A percentile compares a stretch with the other conserved stretches of the same genome.
Evolutionary conservation across 2,329 filamentous ascomycete species (phyloP).

Genomic region (Pyrenophora graminea): DNA sequence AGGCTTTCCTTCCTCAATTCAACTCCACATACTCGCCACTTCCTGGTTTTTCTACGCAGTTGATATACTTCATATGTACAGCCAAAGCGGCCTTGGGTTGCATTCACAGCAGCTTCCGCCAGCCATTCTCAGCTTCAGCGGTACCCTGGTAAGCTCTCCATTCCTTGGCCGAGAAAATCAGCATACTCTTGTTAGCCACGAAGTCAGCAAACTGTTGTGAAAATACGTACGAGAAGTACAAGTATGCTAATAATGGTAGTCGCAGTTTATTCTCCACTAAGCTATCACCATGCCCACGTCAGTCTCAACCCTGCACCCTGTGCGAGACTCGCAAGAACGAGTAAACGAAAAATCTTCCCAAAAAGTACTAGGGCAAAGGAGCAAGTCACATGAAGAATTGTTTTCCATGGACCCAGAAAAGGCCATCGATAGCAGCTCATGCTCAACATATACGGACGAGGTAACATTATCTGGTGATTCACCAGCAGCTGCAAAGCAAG

Average conservation of each 20-base stretch:
- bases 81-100: no score
- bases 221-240: neutral
- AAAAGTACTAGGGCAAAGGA: conserved; percentile 35
- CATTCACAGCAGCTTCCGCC: no score
- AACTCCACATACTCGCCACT: neutral
- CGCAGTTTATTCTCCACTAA: conserved; percentile 6
- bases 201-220: neutral
- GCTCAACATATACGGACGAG: conserved; percentile 34
- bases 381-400: conserved; percentile 9
- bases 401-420: conserved; percentile 36
- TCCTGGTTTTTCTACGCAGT: neutral
- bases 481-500: neutral
- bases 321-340: conserved; percentile 24
- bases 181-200: neutral
- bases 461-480: conserved; percentile 23
- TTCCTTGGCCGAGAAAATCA: neutral
- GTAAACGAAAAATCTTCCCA: conserved; percentile 31
- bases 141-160: conserved; percentile 6
- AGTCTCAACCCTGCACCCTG: conserved; percentile 21
- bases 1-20: neutral
- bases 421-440: conserved; percentile 24
- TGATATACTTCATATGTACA: no score
- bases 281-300: conserved; percentile 30
- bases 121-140: no score
- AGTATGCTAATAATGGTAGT: conserved; percentile 4